Evolutionary conservation across 805 yeast genomes (phyloP), one percentile per base, ranked within the genome.

Genomic region (Blastobotrys robertii): DNA sequence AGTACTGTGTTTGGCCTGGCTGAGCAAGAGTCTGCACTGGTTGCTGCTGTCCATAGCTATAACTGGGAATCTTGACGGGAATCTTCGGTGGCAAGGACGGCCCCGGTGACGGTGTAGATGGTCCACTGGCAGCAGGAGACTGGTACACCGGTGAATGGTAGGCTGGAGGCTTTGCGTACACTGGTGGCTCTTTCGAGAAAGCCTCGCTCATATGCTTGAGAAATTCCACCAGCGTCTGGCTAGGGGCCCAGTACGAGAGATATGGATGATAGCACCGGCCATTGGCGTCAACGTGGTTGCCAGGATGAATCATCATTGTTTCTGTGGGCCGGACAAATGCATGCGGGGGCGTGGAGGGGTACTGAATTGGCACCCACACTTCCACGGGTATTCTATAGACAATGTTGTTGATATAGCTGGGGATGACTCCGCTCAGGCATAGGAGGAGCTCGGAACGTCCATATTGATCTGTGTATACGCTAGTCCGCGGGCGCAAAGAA

Each of bases 181-280:
- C 70, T 1, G 81, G 79, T 2, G 70, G 64, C 38, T 70, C 69
- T 36, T 56, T 53, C 16, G 63, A 50, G 54, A 77, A 68, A 29
- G 62, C 55, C 4, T 52, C 58, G 4, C 58, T 47, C 41, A 71
- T 50, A 11, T 64, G 51, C 2, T 53, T 50, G 31, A 67, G 50
- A 15, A 72, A 49, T 14, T 51, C 62, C 2, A 59, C 29, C 13
- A 74, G 48, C 40, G 62, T 50, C 3, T 47, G 52, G 19, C 33
- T 36, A 2, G 57, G 56, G 32, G 54, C 46, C 94, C 94, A 84
- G 22, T 62, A 65, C n/a, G 79, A 60, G 35, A 83, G 58, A 43
- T 69, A 72, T 0, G 92, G 90, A 51, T 81, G 80, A 56, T 79
- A 82, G 42, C 85, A 70, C 37, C 65, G 62, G 1, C 96, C 96